These are phyloP conservation scores for Agrocybe praecox DNA, from an alignment of 768 basidiomycete genomes.

Conservation along the genomic window DNA sequence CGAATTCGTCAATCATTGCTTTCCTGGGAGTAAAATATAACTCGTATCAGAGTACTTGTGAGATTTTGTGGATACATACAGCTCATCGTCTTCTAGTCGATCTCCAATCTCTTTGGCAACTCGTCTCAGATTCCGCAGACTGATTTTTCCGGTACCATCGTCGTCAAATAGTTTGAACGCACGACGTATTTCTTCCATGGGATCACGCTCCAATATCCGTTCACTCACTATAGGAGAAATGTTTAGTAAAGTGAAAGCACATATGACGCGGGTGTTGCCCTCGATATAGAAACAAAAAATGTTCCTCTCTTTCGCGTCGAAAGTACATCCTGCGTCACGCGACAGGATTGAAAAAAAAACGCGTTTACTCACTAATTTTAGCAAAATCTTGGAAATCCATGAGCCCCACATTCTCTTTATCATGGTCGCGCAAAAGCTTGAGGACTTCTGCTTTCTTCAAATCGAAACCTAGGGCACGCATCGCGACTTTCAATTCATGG, in stretches of 20 bases:
- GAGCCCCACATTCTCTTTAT: conserved; percentile 77
- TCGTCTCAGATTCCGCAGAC: conserved; percentile 83
- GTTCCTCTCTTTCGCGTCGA: too few species aligned
- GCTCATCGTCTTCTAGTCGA: conserved; percentile 91
- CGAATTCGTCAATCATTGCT: conserved; percentile 99
- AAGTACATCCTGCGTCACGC: neutral
- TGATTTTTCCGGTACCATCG: conserved; percentile 94
- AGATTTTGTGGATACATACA: conserved; percentile 59
- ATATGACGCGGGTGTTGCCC: neutral
- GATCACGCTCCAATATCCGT: conserved; percentile 90
- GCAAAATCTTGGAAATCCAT: conserved; percentile 96
- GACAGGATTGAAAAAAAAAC: neutral
- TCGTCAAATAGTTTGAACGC: conserved; percentile 98
- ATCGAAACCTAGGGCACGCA: conserved; percentile 97
- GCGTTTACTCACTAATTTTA: conserved; percentile 76
- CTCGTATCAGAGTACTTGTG: neutral
- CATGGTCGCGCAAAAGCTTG: conserved; percentile 90
- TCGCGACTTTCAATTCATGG: conserved; percentile 98
- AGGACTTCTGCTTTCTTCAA: conserved; percentile 98
- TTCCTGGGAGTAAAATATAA: conserved; percentile 55
- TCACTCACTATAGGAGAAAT: conserved; percentile 74
- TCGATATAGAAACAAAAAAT: neutral
- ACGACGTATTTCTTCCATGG: conserved; percentile 93
- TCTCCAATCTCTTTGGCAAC: conserved; percentile 98
- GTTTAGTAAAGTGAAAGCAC: too few species aligned